A percentile compares a stretch with the other conserved stretches of the same genome.
Evolutionary conservation across 441 rosid genomes (phyloP).

Genomic region (Jatropha podagrica): DNA sequence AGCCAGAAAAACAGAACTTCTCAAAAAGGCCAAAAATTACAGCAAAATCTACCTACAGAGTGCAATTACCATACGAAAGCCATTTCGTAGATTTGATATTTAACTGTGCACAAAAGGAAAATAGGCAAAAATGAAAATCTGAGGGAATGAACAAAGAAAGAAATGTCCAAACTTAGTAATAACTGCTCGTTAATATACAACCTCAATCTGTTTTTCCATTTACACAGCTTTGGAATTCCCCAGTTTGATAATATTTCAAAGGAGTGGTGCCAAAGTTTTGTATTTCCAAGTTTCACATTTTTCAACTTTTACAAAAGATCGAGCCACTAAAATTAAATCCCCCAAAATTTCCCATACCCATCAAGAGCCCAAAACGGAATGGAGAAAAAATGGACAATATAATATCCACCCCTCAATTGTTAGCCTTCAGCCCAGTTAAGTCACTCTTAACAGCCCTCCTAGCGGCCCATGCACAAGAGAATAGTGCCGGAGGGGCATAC

Average conservation of each 20-base stretch:
- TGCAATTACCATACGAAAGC: too few species aligned
- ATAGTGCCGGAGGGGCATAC: conserved; percentile 8
- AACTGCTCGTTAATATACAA: background rate
- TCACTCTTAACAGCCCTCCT: conserved; percentile 26
- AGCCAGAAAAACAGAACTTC: too few species aligned
- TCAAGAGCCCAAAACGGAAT: conserved; percentile 23
- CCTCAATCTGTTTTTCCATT: background rate
- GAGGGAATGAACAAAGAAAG: background rate
- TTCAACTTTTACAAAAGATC: conserved; percentile 29
- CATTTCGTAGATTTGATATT: too few species aligned
- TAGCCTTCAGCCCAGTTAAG: conserved; percentile 30
- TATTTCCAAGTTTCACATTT: conserved; percentile 20
- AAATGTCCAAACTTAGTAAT: background rate
- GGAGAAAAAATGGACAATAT: conserved; percentile 31
- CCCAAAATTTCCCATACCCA: conserved; percentile 29
- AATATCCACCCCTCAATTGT: conserved; percentile 27
- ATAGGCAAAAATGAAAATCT: background rate
- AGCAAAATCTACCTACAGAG: too few species aligned
- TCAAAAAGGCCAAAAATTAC: too few species aligned
- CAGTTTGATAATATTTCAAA: conserved; percentile 8
- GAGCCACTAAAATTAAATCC: conserved; percentile 24
- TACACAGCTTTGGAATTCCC: conserved; percentile 8
- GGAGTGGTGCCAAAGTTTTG: background rate
- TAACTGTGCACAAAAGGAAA: too few species aligned
- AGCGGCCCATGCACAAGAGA: conserved; percentile 29